These are phyloP conservation scores for Microbotryum scabiosae DNA, from an alignment of 1,284 basidiomycete genomes.

Conservation along the genomic window DNA sequence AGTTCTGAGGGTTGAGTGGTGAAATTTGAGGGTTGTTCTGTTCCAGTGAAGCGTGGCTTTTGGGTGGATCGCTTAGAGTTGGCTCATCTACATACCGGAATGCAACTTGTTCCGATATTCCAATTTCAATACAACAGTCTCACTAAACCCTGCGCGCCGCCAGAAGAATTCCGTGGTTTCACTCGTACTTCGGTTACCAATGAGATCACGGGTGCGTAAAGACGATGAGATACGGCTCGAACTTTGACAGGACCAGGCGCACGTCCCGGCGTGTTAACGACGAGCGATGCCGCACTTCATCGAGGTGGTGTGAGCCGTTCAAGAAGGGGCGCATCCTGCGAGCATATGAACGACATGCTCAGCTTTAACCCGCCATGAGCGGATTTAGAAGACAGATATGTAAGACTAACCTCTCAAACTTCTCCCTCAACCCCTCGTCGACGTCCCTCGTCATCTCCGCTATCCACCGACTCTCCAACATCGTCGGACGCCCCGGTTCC, in stretches of 20 bases:
- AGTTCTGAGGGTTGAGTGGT: constrained; percentile 31
- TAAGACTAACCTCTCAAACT: constrained; percentile 23
- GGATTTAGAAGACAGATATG: not conserved
- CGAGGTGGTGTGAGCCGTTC: constrained; percentile 46
- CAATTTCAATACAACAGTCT: too few relatives aligned
- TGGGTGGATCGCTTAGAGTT: too few relatives aligned
- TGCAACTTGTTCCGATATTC: too few relatives aligned
- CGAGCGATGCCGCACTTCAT: constrained; percentile 32
- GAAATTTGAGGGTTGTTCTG: not conserved
- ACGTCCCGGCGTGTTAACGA: constrained; percentile 29
- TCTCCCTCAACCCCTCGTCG: constrained; percentile 40
- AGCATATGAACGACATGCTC: not conserved
- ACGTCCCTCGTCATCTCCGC: constrained; percentile 72
- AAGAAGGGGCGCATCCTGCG: constrained; percentile 44
- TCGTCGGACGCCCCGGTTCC: constrained; percentile 71
- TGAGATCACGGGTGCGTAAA: constrained; percentile 21
- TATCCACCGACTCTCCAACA: constrained; percentile 67
- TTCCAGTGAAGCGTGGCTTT: too few relatives aligned
- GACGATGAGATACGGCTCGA: constrained; percentile 27
- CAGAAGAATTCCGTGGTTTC: too few relatives aligned
- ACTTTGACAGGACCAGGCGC: constrained; percentile 19
- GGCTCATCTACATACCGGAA: too few relatives aligned
- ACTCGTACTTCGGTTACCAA: too few relatives aligned
- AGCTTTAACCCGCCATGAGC: not conserved
- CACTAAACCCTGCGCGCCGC: too few relatives aligned